A percentile compares a stretch with the other conserved stretches of the same genome.
phyloP scores from a whole-genome alignment of 768 basidiomycete genomes.

The Pluteus cervinus region DNA sequence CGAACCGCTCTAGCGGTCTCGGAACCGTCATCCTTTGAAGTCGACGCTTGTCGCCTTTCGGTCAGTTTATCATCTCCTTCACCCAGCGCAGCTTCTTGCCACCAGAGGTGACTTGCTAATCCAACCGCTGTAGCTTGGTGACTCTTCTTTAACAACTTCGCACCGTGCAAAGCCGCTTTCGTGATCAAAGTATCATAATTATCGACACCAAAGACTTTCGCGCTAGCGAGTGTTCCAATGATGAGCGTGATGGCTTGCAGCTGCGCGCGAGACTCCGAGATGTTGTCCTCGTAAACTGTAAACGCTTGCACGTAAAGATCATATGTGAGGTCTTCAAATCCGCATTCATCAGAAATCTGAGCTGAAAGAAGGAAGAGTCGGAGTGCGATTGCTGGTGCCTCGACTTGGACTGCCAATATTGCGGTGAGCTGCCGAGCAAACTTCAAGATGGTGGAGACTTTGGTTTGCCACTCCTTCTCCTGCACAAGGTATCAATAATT shows the following conservation, averaged over 20 bases:
- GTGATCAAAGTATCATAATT: conserved; percentile 98
- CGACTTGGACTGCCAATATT: conserved; percentile 89
- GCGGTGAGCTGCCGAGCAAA: conserved; percentile 92
- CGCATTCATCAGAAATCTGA: conserved; percentile 91
- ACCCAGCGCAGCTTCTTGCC: conserved; percentile 66
- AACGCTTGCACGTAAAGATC: conserved; percentile 98
- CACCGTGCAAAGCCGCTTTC: conserved; percentile 96
- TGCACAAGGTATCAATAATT: conserved; percentile 19
- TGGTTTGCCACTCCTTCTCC: conserved; percentile 85
- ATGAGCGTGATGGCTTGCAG: conserved; percentile 96
- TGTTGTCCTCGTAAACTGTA: conserved; percentile 95
- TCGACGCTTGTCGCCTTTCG: conserved; percentile 28
- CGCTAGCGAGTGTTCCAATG: conserved; percentile 84
- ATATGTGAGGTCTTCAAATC: conserved; percentile 93
- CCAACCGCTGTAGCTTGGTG: conserved; percentile 95
- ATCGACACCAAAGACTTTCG: conserved; percentile 87
- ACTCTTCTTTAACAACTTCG: conserved; percentile 95
- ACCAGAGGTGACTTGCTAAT: conserved; percentile 96
- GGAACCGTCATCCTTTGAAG: conserved; percentile 32
- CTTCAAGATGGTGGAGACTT: conserved; percentile 85
- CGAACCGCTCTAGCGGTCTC: conserved; percentile 52
- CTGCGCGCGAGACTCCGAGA: conserved; percentile 93
- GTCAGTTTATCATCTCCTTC: conserved; percentile 27
- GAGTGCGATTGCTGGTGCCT: conserved; percentile 87
- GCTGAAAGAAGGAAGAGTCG: conserved; percentile 94